These are phyloP conservation scores for Colletotrichum cereale DNA, from an alignment of 2,329 filamentous ascomycete genomes.

Conservation along the genomic window DNA sequence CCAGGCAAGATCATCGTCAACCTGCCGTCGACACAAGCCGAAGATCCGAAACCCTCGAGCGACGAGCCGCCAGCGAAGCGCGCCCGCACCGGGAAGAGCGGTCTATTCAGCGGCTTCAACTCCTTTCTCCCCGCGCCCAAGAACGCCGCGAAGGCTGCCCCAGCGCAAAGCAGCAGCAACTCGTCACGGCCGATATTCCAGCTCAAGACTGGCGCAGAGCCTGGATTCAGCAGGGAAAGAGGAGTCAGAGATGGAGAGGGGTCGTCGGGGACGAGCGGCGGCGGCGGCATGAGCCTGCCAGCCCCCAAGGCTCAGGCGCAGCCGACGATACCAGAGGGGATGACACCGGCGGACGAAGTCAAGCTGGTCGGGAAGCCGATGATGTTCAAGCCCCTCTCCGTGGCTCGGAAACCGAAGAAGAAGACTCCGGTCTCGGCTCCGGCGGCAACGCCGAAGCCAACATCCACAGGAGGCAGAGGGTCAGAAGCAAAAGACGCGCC, in stretches of 20 bases:
- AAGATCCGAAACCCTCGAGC: slow-evolving; percentile 49
- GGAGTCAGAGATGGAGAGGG: slow-evolving; percentile 59
- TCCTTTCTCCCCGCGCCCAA: slow-evolving; percentile 90
- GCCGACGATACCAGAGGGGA: slow-evolving; percentile 66
- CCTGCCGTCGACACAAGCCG: slow-evolving; percentile 68
- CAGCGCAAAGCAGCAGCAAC: slow-evolving; percentile 47
- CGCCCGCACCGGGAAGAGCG: slow-evolving; percentile 64
- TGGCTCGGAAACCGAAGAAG: slow-evolving; percentile 79
- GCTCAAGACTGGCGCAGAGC: slow-evolving; percentile 85
- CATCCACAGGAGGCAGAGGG: slow-evolving; percentile 32
- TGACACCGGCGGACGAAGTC: slow-evolving; percentile 72
- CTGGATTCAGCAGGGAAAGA: slow-evolving; percentile 82
- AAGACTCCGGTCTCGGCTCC: slow-evolving; percentile 59
- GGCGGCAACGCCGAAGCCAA: slow-evolving; percentile 29
- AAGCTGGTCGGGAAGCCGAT: slow-evolving; percentile 82
- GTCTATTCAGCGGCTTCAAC: slow-evolving; percentile 85
- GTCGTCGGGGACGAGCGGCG: slow-evolving; percentile 42
- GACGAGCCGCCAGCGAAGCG: slow-evolving; percentile 79
- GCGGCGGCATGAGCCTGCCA: slow-evolving; percentile 50
- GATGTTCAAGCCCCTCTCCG: slow-evolving; percentile 91
- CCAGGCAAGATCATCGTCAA: slow-evolving; percentile 87
- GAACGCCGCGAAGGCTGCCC: slow-evolving; percentile 56
- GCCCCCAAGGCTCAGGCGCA: slow-evolving; percentile 56
- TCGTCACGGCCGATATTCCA: slow-evolving; percentile 59
- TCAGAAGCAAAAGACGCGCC: slow-evolving; percentile 26